Base-by-base conservation (phyloP, 106 monocot genomes). In the Dendrobium nobile region DNA sequence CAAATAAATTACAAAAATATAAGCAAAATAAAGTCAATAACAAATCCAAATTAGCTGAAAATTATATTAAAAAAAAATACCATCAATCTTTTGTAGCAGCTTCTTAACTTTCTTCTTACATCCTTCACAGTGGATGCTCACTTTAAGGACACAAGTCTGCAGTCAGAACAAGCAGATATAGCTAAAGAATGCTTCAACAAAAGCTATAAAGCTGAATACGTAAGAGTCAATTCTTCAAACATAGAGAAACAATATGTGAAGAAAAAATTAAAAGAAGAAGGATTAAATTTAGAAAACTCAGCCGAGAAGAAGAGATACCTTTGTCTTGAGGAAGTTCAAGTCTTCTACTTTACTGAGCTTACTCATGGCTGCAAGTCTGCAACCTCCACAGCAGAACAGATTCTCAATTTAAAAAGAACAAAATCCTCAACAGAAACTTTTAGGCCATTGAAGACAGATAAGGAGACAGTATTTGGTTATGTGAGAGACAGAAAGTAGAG, bases 41-140 rank as follows among this genome's bases (percentile, higher is more conserved):
- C 26, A 65, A 7, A 8, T 8, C 3, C 7, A 5, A 26, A 26
- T 65, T 7, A 24, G 64, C 9, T 7, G 9, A 65, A 8, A 55
- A 55, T 55, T 6, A 64, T 1, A 26, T 8, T 16, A 40, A 16
- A 37, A 37, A 16, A 24, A 42, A 81, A 15, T 58, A 85, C 85
- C 85, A 20, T 85, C 85, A 75, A 85, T 82, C 74, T 65, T 85
- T 3, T 85, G 77, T 28, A 85, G 85, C 33, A 85, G 73, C 43
- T 85, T 85, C 85, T 78, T 85, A 28, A 85, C 85, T 55, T 85
- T 85, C 22, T 81, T 73, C 85, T 61, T 81, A 31, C 85, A 85
- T 19, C 85, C 85, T 78, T 85, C 85, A 75, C 85, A 82, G 82
- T 85, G 82, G 33, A 85, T 85, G 73, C 65, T 78, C 58, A 85